Base-by-base conservation (phyloP, 345 rosid genomes). In the Toxicodendron radicans region DNA sequence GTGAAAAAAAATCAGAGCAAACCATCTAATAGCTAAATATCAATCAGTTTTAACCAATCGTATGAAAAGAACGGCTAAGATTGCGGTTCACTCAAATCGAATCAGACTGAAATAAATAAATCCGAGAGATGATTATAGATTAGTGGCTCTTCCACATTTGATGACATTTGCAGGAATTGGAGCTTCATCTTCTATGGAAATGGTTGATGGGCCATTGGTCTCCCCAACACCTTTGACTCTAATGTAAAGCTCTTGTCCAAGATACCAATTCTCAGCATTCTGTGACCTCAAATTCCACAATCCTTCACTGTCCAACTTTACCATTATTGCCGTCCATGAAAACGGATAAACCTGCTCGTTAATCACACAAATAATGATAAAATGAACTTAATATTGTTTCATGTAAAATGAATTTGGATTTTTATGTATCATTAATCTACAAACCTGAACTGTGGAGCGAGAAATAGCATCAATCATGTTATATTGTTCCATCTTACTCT, bases 261-360 rank as follows among this genome's bases (percentile, higher is more conserved):
- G 86, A 76, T 74, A 84, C 66, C 74, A 78, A 4, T 77, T 58
- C 68, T 82, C 87, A 27, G 73, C 75, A 58, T 80, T 20, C 67
- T 82, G 85, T 12, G 88, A 85, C 75, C 90, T 79, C 80, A 85
- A 68, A 64, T 78, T 85, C 88, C 91, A 85, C 78, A 80, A 64
- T n/a, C 88, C 87, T 13, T 73, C 74, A 62, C 79, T 85, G 72
- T 87, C 91, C 70, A 85, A 43, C 65, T 74, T 73, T n/a, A 81
- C 66, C 81, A 85, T 16, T 69, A 83, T 75, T 57, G 88, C 82
- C 1, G 88, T 84, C 87, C 90, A 85, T 9, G 83, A 76, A 20
- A 21, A 64, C 2, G 88, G 87, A 78, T 76, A 85, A 32, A 83
- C 90, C 87, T 85, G 76, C 24, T 66, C 53, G 67, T 58, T 3